phyloP scores from a whole-genome alignment of 352 stramenopile species.

The Phytophthora sp. region DNA sequence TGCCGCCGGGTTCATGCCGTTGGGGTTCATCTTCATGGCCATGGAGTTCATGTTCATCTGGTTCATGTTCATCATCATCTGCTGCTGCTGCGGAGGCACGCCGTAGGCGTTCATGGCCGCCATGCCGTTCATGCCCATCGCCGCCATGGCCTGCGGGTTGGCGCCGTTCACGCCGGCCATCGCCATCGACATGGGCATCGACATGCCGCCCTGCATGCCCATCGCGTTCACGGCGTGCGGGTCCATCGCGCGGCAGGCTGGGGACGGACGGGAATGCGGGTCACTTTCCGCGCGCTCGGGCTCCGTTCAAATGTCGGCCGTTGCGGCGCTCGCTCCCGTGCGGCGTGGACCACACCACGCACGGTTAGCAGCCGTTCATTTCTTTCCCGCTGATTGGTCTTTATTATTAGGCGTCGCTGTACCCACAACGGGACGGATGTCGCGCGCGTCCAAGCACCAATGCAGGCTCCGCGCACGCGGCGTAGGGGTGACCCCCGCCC shows the following conservation, averaged over 20 bases:
- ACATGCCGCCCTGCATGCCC: constrained; percentile 66
- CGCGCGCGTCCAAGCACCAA: background rate
- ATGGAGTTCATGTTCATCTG: constrained; percentile 64
- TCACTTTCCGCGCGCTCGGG: constrained; percentile 32
- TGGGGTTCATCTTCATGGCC: constrained; percentile 57
- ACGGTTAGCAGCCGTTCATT: too few relatives aligned
- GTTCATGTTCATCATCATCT: constrained; percentile 74
- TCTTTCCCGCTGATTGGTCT: constrained; percentile 26
- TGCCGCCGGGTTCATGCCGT: constrained; percentile 47
- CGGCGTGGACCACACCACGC: too few relatives aligned
- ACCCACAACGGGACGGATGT: too few relatives aligned
- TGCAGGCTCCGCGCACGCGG: too few relatives aligned
- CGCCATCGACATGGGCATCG: constrained; percentile 71
- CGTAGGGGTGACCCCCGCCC: constrained; percentile 2
- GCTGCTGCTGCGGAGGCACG: constrained; percentile 46
- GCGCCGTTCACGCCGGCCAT: constrained; percentile 46
- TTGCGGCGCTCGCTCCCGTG: constrained; percentile 21
- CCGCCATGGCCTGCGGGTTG: constrained; percentile 48
- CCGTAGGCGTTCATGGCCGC: constrained; percentile 47
- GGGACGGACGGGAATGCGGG: constrained; percentile 7
- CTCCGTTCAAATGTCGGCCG: constrained; percentile 37
- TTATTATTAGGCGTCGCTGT: too few relatives aligned
- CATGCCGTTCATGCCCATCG: constrained; percentile 64
- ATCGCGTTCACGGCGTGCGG: constrained; percentile 71
- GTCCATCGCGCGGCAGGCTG: constrained; percentile 47